These are phyloP conservation scores for Quercus tomentella DNA, from an alignment of 331 rosid genomes.

Conservation along the genomic window DNA sequence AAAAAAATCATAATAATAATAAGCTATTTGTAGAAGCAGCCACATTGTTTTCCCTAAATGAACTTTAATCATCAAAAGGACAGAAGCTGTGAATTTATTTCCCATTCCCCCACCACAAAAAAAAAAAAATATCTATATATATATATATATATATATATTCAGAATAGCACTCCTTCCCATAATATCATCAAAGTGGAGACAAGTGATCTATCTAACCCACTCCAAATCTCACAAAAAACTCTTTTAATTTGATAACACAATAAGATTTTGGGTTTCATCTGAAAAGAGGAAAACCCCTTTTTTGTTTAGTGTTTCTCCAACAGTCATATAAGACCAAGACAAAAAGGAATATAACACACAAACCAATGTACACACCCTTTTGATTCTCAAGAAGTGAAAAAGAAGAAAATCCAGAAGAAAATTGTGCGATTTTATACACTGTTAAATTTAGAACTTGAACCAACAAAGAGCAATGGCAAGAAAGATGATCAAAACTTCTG, in stretches of 20 bases:
- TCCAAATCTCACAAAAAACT: not conserved
- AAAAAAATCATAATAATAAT: not conserved
- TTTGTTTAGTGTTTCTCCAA: no score
- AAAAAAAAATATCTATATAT: no score
- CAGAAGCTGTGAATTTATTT: not conserved
- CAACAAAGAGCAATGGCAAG: not conserved
- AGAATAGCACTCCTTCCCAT: not conserved
- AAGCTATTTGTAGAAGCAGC: not conserved
- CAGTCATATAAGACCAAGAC: no score
- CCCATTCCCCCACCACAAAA: not conserved
- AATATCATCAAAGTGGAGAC: not conserved
- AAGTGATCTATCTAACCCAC: not conserved
- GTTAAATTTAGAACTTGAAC: not conserved
- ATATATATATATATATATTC: no score
- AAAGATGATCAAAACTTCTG: no score
- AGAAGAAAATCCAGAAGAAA: no score
- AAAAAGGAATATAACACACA: no score
- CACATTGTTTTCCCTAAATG: not conserved
- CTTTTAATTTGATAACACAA: not conserved
- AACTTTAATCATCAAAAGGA: not conserved
- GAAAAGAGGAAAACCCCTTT: not conserved
- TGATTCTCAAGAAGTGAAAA: no score
- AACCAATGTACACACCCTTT: no score
- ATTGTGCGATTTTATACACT: not conserved
- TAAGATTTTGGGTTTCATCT: not conserved